Conservation (phyloP, 1,284 basidiomycete genomes). For the Apiotrichum montevideense region DNA sequence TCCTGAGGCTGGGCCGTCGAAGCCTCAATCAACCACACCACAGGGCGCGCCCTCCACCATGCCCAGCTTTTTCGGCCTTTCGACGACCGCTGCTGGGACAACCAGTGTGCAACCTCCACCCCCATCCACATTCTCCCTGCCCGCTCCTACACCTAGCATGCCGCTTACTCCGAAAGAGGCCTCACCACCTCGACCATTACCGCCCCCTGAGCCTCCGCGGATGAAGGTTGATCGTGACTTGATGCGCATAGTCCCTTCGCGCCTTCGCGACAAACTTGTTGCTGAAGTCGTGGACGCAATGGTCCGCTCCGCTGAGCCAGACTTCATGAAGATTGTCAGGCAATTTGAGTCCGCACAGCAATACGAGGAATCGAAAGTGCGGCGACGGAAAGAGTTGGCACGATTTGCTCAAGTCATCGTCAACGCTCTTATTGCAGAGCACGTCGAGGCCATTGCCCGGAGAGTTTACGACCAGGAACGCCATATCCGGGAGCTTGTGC, state of each 20-base stretch:
- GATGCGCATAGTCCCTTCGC: slow-evolving; percentile 9
- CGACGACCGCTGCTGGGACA: neutral
- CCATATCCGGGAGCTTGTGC: slow-evolving; percentile 8
- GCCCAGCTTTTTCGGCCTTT: slow-evolving; percentile 16
- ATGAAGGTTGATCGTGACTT: slow-evolving; percentile 9
- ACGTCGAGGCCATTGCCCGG: neutral
- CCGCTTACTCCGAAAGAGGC: slow-evolving; percentile 1
- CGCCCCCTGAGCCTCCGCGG: slow-evolving; percentile 3
- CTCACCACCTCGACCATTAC: neutral
- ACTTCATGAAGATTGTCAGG: slow-evolving; percentile 18
- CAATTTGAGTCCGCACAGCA: slow-evolving; percentile 19
- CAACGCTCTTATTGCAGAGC: slow-evolving; percentile 12
- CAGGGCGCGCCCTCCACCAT: neutral
- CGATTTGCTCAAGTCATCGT: slow-evolving; percentile 10
- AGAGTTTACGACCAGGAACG: slow-evolving; percentile 2
- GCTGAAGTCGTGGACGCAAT: slow-evolving; percentile 21
- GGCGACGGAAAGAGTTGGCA: slow-evolving; percentile 16
- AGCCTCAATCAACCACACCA: neutral
- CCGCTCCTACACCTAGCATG: neutral
- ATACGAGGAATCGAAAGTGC: slow-evolving; percentile 13
- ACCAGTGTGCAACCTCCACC: neutral
- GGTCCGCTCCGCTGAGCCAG: slow-evolving; percentile 13
- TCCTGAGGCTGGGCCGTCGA: neutral
- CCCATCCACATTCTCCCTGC: neutral
- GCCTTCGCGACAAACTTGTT: slow-evolving; percentile 23